These are phyloP conservation scores for Myxozyma udenii DNA, from an alignment of 805 yeast genomes.

Conservation along the genomic window DNA sequence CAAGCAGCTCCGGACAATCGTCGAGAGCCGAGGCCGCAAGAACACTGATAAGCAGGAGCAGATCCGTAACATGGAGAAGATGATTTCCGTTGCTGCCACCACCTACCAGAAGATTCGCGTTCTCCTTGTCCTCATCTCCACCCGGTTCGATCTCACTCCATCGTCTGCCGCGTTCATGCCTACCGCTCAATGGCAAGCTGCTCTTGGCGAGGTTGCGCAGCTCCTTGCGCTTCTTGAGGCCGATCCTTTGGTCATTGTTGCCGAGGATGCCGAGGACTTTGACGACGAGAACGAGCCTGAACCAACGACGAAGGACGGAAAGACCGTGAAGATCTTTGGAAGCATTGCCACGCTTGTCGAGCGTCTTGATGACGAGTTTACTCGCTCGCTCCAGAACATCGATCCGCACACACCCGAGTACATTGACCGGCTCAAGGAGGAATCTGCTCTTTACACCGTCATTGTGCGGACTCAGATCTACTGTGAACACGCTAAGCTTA, in stretches of 20 bases:
- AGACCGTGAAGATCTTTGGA: slow-evolving; percentile 69
- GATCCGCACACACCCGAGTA: slow-evolving; percentile 97
- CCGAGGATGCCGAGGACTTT: slow-evolving; percentile 81
- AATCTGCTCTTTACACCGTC: slow-evolving; percentile 67
- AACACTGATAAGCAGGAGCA: slow-evolving; percentile 83
- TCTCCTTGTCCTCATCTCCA: slow-evolving; percentile 76
- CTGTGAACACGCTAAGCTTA: slow-evolving; percentile 55
- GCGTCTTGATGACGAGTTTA: slow-evolving; percentile 91
- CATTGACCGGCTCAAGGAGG: slow-evolving; percentile 85
- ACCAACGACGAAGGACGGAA: slow-evolving; percentile 35
- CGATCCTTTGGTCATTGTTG: slow-evolving; percentile 60
- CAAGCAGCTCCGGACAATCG: slow-evolving; percentile 64
- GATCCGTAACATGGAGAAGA: slow-evolving; percentile 62
- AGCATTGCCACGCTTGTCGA: slow-evolving; percentile 83
- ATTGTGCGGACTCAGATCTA: slow-evolving; percentile 84
- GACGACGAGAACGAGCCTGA: slow-evolving; percentile 61
- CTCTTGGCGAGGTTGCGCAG: slow-evolving; percentile 49
- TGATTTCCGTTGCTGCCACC: slow-evolving; percentile 48
- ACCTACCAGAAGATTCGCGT: slow-evolving; percentile 77
- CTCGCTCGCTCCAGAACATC: slow-evolving; percentile 76
- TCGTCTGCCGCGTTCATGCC: slow-evolving; percentile 71
- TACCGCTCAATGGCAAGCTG: slow-evolving; percentile 71
- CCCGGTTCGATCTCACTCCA: slow-evolving; percentile 73
- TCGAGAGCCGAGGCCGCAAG: slow-evolving; percentile 94
- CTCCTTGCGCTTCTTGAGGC: slow-evolving; percentile 69